Evolutionary conservation across 2,329 filamentous ascomycete genomes (phyloP), one percentile per base, ranked within the genome.

Genomic region (Talaromyces atroroseus): DNA sequence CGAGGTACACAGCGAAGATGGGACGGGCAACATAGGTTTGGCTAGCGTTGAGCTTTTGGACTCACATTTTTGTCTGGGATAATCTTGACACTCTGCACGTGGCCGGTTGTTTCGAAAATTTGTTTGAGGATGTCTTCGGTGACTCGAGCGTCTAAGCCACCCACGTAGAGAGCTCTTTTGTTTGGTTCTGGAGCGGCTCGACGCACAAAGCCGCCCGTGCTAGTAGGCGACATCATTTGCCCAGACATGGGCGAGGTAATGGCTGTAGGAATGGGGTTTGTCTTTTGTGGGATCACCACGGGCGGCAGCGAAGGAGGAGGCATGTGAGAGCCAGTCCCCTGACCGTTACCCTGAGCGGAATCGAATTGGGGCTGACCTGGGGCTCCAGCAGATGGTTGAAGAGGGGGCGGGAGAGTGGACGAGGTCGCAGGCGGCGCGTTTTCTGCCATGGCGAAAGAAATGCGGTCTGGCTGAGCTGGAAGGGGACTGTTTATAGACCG

Each of bases 11-110:
- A 46, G 26, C 34, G 26, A 44, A 44, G 4, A 44, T 23, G 18
- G 40, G 40, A 44, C 18, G 40, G n/a, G 40, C 40, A 44, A 44
- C 8, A 20, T 42, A 20, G 10, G 34, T n/a, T 20, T 5, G 38
- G 36, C 14, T 5, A 16, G 36, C 14, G 36, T 11, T n/a, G 38
- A 4, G 20, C 3, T 44, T 44, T 23, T 12, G 6, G 20, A 85
- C 90, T 83, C 78, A 96, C 92, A 76, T 96, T 99, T 82, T 99
- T 99, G 81, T 99, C 94, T 52, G 94, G 94, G 72, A 99, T 99
- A 70, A 99, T 96, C 82, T 99, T 99, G 71, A 99, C 94, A 70
- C 90, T 96, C 77, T 96, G 88, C 62, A 99, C 94, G 76, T 99
- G 94, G 57, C 94, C 94, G 58, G 92, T 96, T 6, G 94, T 99